phyloP scores from a whole-genome alignment of 371 early-diverging fungal species.

The Lichtheimia ramosa region DNA sequence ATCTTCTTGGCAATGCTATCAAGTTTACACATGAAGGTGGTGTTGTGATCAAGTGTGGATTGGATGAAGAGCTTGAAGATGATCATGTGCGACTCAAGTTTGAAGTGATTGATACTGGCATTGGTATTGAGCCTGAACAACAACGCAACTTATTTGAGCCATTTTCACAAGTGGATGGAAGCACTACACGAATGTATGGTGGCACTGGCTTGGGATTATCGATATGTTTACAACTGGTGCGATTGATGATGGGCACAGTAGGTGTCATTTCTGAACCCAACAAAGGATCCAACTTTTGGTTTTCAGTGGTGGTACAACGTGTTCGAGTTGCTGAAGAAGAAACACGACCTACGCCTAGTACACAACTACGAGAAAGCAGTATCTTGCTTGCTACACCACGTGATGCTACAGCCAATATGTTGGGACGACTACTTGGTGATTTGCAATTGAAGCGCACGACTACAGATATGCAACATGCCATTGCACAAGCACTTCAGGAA shows the following conservation, averaged over 20 bases:
- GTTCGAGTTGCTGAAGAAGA: constrained; percentile 19
- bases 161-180: constrained; percentile 65
- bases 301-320: constrained; percentile 39
- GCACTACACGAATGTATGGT: constrained; percentile 58
- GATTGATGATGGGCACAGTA: constrained; percentile 59
- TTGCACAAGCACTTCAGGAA: constrained; percentile 41
- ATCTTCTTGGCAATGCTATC: constrained; percentile 63
- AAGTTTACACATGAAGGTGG: constrained; percentile 67
- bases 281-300: constrained; percentile 62
- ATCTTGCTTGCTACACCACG: constrained; percentile 40
- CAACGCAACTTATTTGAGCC: constrained; percentile 57
- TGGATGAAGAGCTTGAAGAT: constrained; percentile 25
- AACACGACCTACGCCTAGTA: constrained; percentile 14
- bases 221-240: constrained; percentile 56
- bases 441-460: constrained; percentile 27
- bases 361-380: constrained; percentile 21
- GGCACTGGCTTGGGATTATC: constrained; percentile 68
- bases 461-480: constrained; percentile 37
- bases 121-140: constrained; percentile 59
- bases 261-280: constrained; percentile 51
- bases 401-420: constrained; percentile 40
- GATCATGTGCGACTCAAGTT: constrained; percentile 30
- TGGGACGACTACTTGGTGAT: constrained; percentile 31
- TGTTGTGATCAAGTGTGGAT: constrained; percentile 48
- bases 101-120: constrained; percentile 64